These are phyloP conservation scores for Fragosphaeria purpurea DNA, from an alignment of 2,329 filamentous ascomycete species.

Conservation along the genomic window DNA sequence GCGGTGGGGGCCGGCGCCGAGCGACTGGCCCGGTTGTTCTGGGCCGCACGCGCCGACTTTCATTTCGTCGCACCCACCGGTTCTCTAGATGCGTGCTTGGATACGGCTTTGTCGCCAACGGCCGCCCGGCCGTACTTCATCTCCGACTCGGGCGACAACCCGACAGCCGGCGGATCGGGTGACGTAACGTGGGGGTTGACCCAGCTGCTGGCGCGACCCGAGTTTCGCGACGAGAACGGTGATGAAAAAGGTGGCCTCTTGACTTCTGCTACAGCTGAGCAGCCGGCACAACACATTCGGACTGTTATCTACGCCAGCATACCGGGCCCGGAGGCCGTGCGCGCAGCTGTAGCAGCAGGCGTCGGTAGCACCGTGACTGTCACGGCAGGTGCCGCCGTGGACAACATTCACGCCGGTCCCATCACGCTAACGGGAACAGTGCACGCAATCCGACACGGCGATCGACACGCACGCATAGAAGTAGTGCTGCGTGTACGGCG, in stretches of 20 bases:
- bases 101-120: conserved; percentile 31
- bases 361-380: conserved; percentile 38
- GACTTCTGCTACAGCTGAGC: neutral
- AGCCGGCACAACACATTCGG: conserved; percentile 18
- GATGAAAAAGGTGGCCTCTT: no score
- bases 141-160: conserved; percentile 46
- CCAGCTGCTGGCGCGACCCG: conserved; percentile 32
- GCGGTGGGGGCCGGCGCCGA: conserved; percentile 30
- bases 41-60: conserved; percentile 36
- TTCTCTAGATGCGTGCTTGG: conserved; percentile 35
- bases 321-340: conserved; percentile 34
- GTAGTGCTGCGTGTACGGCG: conserved; percentile 34
- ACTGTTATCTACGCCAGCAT: conserved; percentile 44
- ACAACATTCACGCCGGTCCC: conserved; percentile 36
- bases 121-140: conserved; percentile 38
- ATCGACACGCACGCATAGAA: conserved; percentile 35
- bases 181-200: conserved; percentile 43
- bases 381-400: conserved; percentile 39
- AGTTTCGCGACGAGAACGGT: conserved; percentile 25
- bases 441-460: conserved; percentile 39
- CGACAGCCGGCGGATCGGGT: conserved; percentile 43
- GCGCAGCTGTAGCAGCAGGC: conserved; percentile 31
- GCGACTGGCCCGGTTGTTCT: conserved; percentile 35
- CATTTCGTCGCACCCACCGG: conserved; percentile 43
- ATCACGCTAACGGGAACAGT: conserved; percentile 40